These are phyloP conservation scores for Sporisorium sorghi DNA, from an alignment of 1,284 basidiomycete species.

Conservation along the genomic window DNA sequence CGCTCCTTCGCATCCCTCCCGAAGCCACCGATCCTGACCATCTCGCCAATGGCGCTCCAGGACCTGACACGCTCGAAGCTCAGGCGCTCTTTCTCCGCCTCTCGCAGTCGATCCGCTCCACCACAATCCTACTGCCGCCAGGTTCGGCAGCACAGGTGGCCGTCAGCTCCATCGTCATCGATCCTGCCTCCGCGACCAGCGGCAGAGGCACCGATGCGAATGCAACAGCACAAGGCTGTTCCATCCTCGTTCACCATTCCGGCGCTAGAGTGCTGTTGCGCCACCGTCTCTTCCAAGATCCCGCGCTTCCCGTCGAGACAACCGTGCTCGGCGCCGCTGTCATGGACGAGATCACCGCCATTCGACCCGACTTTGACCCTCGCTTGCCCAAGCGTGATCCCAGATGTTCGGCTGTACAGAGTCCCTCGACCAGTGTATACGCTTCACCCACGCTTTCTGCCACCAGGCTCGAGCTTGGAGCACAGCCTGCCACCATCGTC, in stretches of 20 bases:
- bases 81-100: slow-evolving; percentile 23
- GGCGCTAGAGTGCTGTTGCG: slow-evolving; percentile 51
- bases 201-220: background rate
- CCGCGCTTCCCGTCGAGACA: slow-evolving; percentile 21
- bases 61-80: slow-evolving; percentile 30
- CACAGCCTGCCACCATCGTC: slow-evolving; percentile 20
- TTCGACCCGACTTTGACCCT: slow-evolving; percentile 62
- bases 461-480: slow-evolving; percentile 4
- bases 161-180: slow-evolving; percentile 35
- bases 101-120: slow-evolving; percentile 22
- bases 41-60: slow-evolving; percentile 17
- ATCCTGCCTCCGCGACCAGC: slow-evolving; percentile 8
- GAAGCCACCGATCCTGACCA: slow-evolving; percentile 44
- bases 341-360: slow-evolving; percentile 53
- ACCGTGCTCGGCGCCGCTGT: slow-evolving; percentile 53
- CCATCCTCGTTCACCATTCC: slow-evolving; percentile 47
- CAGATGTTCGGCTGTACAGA: slow-evolving; percentile 34
- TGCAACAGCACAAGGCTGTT: slow-evolving; percentile 9
- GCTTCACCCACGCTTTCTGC: slow-evolving; percentile 44
- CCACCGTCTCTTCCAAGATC: slow-evolving; percentile 26
- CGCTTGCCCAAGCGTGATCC: slow-evolving; percentile 36
- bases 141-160: slow-evolving; percentile 24
- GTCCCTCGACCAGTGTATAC: slow-evolving; percentile 28
- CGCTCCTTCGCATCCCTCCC: slow-evolving; percentile 47
- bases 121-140: slow-evolving; percentile 31